Conservation (phyloP, 2,329 filamentous ascomycete genomes). For the Colletotrichum euphorbiae region DNA sequence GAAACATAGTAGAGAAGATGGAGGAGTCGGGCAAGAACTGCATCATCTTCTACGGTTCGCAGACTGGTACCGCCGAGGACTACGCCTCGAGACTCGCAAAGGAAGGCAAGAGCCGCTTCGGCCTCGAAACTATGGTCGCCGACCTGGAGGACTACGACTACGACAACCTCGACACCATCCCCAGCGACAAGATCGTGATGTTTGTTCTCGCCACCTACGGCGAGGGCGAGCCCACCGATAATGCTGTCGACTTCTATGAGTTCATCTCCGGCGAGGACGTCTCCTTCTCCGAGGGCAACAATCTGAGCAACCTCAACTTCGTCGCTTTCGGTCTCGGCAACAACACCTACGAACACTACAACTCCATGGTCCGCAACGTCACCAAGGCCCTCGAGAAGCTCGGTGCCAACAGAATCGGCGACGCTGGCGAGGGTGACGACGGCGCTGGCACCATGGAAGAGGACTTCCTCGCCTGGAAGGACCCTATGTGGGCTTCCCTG, state of each 20-base stretch:
- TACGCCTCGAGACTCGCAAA: conserved; percentile 97
- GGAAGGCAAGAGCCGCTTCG: conserved; percentile 96
- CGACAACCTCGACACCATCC: conserved; percentile 90
- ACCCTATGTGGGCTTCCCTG: conserved; percentile 95
- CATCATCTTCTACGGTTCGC: conserved; percentile 97
- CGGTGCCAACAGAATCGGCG: conserved; percentile 85
- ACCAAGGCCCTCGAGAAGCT: conserved; percentile 83
- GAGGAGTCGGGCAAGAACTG: conserved; percentile 97
- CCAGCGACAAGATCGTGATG: conserved; percentile 90
- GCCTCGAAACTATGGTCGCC: conserved; percentile 97
- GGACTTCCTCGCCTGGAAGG: conserved; percentile 98
- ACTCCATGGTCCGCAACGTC: conserved; percentile 95
- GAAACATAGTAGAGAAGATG: conserved; percentile 96
- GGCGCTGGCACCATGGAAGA: conserved; percentile 99
- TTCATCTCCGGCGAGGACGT: conserved; percentile 88
- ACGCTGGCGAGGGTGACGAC: conserved; percentile 95
- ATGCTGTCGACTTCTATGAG: conserved; percentile 98
- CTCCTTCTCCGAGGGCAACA: conserved; percentile 79
- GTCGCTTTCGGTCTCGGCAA: conserved; percentile 97
- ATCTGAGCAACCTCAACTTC: conserved; percentile 87
- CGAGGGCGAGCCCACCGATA: conserved; percentile 98
- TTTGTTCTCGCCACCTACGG: conserved; percentile 98
- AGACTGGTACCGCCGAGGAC: conserved; percentile 98
- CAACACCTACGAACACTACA: conserved; percentile 99
- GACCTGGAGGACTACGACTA: conserved; percentile 98